Evolutionary conservation across 306 rosid species (phyloP).

Genomic region (Quercus aquifolioides): DNA sequence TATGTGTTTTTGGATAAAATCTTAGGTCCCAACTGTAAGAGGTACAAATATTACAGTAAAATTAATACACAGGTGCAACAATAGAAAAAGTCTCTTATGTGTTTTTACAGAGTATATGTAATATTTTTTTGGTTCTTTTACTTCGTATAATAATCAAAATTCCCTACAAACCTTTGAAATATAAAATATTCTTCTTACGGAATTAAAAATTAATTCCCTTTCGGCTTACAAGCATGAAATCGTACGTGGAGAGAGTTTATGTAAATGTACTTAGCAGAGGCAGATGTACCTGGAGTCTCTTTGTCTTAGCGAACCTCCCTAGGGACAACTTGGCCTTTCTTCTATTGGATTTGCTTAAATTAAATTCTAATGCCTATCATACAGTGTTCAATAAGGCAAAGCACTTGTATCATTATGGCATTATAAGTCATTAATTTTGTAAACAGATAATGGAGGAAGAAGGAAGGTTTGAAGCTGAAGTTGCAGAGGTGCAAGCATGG

Average conservation of each 20-base stretch:
- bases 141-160: background rate
- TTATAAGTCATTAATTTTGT: background rate
- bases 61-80: background rate
- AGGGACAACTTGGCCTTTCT: background rate
- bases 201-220: background rate
- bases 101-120: no score
- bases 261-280: background rate
- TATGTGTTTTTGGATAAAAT: no score
- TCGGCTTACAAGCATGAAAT: background rate
- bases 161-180: background rate
- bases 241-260: background rate
- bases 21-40: background rate
- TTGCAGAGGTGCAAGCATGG: slow-evolving; percentile 90
- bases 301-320: background rate
- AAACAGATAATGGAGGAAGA: slow-evolving; percentile 86
- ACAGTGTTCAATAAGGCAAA: background rate
- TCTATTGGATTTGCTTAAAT: background rate
- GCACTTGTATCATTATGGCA: background rate
- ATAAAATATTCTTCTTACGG: background rate
- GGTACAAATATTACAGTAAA: background rate
- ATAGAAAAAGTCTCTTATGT: no score
- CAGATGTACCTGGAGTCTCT: background rate
- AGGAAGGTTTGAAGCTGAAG: slow-evolving; percentile 83
- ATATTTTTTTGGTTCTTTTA: background rate
- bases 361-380: background rate